phyloP scores from a whole-genome alignment of 192 early-diverging fungal species.

The Geranomyces michiganensis region DNA sequence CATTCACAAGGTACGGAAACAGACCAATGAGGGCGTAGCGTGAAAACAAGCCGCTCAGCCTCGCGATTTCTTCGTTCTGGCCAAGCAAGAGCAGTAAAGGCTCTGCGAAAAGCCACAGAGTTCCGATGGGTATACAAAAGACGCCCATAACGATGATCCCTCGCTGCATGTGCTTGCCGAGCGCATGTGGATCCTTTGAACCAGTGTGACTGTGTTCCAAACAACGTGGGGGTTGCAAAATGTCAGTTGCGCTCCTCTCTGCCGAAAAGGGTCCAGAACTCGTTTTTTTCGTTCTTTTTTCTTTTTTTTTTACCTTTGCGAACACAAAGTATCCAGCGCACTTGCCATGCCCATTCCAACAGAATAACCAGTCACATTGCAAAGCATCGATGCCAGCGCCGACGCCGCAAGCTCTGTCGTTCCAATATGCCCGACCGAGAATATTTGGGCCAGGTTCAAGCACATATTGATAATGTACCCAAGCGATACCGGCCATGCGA shows the following conservation, averaged over 20 bases:
- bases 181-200: conserved; percentile 38
- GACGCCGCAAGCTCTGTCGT: conserved; percentile 49
- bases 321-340: conserved; percentile 58
- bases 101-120: conserved; percentile 75
- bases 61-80: conserved; percentile 75
- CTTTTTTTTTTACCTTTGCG: conserved; percentile 45
- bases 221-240: too few species aligned
- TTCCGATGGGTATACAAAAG: conserved; percentile 70
- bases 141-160: conserved; percentile 74
- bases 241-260: too few species aligned
- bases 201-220: conserved; percentile 22
- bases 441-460: conserved; percentile 26
- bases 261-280: neutral
- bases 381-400: conserved; percentile 43
- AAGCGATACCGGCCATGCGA: conserved; percentile 53
- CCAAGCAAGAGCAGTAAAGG: conserved; percentile 64
- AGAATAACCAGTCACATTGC: conserved; percentile 53
- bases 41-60: conserved; percentile 72
- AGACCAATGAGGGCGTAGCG: conserved; percentile 70
- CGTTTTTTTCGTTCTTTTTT: neutral
- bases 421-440: conserved; percentile 44
- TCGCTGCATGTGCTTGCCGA: conserved; percentile 60
- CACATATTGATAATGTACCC: conserved; percentile 46
- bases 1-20: conserved; percentile 77
- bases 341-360: conserved; percentile 54